Conservation (phyloP, 2,329 filamentous ascomycete genomes). For the Hypoxylon sp. region DNA sequence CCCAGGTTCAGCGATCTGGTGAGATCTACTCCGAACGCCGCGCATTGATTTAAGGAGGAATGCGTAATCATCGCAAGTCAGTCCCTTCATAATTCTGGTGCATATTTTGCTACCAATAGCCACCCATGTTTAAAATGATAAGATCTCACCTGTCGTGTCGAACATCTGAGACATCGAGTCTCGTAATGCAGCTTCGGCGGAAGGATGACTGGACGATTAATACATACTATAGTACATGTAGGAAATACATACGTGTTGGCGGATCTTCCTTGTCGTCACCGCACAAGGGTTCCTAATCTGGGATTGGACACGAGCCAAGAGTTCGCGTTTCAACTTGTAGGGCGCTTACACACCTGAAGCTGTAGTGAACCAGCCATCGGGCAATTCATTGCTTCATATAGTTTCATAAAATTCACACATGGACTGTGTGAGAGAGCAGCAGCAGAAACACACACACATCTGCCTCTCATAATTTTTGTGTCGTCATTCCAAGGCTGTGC, state of each 20-base stretch:
- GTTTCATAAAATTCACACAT: constrained; percentile 30
- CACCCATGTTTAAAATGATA: constrained; percentile 23
- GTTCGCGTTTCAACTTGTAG: constrained; percentile 48
- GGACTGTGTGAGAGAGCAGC: constrained; percentile 21
- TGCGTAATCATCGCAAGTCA: constrained; percentile 20
- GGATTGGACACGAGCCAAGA: constrained; percentile 47
- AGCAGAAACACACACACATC: too few species aligned
- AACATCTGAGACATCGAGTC: constrained; percentile 42
- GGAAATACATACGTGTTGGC: constrained; percentile 22
- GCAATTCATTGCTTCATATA: constrained; percentile 38
- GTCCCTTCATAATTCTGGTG: constrained; percentile 23
- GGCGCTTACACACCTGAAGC: constrained; percentile 43
- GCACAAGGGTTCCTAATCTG: constrained; percentile 31
- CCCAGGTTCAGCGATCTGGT: constrained; percentile 25
- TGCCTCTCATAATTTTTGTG: constrained; percentile 29
- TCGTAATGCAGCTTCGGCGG: constrained; percentile 38
- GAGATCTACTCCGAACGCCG: constrained; percentile 27
- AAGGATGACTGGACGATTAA: constrained; percentile 37
- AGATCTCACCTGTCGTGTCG: constrained; percentile 37
- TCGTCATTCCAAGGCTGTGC: constrained; percentile 31
- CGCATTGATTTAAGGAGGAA: constrained; percentile 27
- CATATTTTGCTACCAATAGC: constrained; percentile 33
- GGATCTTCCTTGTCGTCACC: constrained; percentile 39
- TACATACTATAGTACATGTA: background rate
- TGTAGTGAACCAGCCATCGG: constrained; percentile 21